Conservation (phyloP, 2,329 filamentous ascomycete genomes). For the Sarocladium kiliense region DNA sequence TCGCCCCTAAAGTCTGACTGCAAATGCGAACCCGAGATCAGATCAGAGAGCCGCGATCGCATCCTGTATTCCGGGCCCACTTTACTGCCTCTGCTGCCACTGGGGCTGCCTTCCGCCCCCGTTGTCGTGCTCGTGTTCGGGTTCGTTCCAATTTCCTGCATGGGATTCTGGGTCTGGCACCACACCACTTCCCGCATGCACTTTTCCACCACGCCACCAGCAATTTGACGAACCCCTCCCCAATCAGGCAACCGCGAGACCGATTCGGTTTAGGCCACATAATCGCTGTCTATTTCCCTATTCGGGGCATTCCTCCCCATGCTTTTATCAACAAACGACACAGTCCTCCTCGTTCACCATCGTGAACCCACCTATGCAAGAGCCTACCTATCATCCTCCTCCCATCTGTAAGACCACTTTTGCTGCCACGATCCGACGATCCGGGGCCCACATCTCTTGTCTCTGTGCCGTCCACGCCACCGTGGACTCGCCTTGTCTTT, state of each 20-base stretch:
- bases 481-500: not conserved
- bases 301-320: not conserved
- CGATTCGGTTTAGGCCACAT: not conserved
- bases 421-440: constrained; percentile 1
- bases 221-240: not conserved
- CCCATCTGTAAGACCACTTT: constrained; percentile 2
- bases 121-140: constrained; percentile 7
- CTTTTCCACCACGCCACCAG: not conserved
- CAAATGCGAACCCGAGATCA: not conserved
- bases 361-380: no score
- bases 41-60: constrained; percentile 4
- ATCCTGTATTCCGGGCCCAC: not conserved
- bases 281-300: not conserved
- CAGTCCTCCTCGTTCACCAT: not conserved
- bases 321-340: not conserved
- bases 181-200: not conserved
- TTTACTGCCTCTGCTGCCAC: not conserved
- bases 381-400: not conserved
- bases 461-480: not conserved
- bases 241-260: not conserved
- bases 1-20: not conserved
- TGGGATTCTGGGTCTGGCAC: not conserved
- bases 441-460: not conserved
- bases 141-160: not conserved
- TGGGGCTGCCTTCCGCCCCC: not conserved